A percentile compares a stretch with the other conserved stretches of the same genome.
phyloP scores from a whole-genome alignment of 225 moss, liverwort and hornwort genomes.

The Marchantia paleacea region DNA sequence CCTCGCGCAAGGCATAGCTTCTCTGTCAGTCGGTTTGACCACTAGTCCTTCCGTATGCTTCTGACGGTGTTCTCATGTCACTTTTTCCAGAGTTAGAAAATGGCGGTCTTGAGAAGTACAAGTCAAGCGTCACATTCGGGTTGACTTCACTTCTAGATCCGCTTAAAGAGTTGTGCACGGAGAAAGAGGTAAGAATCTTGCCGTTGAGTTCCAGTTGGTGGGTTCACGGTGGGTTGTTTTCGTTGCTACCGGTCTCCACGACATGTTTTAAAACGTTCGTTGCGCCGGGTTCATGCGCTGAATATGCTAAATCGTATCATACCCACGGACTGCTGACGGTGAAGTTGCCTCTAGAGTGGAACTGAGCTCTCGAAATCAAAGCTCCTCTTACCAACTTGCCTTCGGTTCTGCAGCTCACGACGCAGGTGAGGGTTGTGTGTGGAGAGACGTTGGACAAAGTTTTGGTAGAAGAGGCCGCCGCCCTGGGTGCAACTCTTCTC shows the following conservation, averaged over 20 bases:
- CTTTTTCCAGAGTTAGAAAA: constrained; percentile 31
- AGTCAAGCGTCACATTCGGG: constrained; percentile 20
- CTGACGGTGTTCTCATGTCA: not conserved
- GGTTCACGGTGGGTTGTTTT: not conserved
- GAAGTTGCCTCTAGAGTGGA: no score
- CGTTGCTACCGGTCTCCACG: not conserved
- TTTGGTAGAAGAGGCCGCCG: constrained; percentile 36
- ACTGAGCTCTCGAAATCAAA: no score
- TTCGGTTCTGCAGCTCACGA: constrained; percentile 35
- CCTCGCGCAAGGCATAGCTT: not conserved
- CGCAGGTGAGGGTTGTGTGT: constrained; percentile 37
- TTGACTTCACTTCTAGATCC: constrained; percentile 27
- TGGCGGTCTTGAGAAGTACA: constrained; percentile 20
- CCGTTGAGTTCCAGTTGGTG: not conserved
- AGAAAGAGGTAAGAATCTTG: constrained; percentile 28
- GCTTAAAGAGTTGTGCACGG: constrained; percentile 25
- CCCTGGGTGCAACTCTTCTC: constrained; percentile 39
- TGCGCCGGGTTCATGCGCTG: not conserved
- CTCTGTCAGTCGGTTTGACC: not conserved
- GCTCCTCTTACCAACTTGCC: not conserved
- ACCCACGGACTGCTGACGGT: no score
- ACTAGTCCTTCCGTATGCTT: no score
- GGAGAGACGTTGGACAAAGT: constrained; percentile 35
- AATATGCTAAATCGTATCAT: no score
- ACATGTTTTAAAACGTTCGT: not conserved